Evolutionary conservation across 1,139 yeast species (phyloP).

Genomic region (Yamadazyma oceani): DNA sequence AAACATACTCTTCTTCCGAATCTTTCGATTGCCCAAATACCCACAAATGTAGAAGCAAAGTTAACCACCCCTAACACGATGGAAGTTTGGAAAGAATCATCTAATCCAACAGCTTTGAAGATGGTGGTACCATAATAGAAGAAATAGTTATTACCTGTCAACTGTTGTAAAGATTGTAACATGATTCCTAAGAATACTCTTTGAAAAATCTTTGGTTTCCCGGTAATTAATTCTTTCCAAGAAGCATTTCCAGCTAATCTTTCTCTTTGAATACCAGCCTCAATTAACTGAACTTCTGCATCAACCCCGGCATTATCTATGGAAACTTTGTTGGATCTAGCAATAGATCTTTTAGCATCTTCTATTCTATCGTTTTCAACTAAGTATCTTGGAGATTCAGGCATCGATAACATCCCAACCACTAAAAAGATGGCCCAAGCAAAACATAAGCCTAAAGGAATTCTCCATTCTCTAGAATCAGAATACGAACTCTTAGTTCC

Average conservation of each 20-base stretch:
- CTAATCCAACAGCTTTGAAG: slow-evolving; percentile 74
- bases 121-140: slow-evolving; percentile 81
- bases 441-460: slow-evolving; percentile 52
- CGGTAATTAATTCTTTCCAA: slow-evolving; percentile 27
- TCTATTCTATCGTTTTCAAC: slow-evolving; percentile 34
- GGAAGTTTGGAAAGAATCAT: slow-evolving; percentile 73
- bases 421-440: slow-evolving; percentile 60
- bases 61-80: slow-evolving; percentile 78
- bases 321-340: slow-evolving; percentile 62
- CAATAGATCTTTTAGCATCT: slow-evolving; percentile 49
- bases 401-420: slow-evolving; percentile 38
- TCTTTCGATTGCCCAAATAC: slow-evolving; percentile 64
- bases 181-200: slow-evolving; percentile 66
- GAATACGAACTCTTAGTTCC: slow-evolving; percentile 62
- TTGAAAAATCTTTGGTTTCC: slow-evolving; percentile 65
- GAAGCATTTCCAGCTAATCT: slow-evolving; percentile 15
- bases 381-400: slow-evolving; percentile 61
- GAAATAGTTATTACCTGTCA: slow-evolving; percentile 80
- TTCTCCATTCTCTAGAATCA: slow-evolving; percentile 58
- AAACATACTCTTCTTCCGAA: slow-evolving; percentile 72
- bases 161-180: slow-evolving; percentile 56
- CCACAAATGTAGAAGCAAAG: slow-evolving; percentile 70
- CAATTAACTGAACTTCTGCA: slow-evolving; percentile 57
- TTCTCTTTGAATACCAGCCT: slow-evolving; percentile 14
- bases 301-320: slow-evolving; percentile 58